Evolutionary conservation across 1,284 basidiomycete genomes (phyloP), one percentile per base, ranked within the genome.

Genomic region (Moniliophthora roreri): DNA sequence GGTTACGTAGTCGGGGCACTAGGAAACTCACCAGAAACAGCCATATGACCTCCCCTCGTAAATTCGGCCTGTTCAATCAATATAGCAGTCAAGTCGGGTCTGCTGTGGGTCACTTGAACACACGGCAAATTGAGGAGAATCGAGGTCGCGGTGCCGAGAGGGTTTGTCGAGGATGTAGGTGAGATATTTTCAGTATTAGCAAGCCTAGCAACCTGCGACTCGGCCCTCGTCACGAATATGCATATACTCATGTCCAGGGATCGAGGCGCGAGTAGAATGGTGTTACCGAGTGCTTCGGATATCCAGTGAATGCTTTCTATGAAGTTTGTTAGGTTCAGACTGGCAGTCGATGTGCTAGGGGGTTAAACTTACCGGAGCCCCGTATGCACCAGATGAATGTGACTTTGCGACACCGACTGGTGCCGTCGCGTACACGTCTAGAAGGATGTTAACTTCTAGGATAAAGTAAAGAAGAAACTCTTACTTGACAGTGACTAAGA

Each of bases 351-450:
- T 49, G n/a, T n/a, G n/a, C n/a, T n/a, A n/a, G n/a, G n/a, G n/a
- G n/a, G n/a, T n/a, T n/a, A n/a, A n/a, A 60, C 70, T 41, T 37
- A 78, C 78, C 67, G 34, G 65, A 49, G 46, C 74, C 65, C 8
- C 76, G 71, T 34, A 78, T 68, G 0, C 70, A 65, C 79, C 79
- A 81, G 16, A 78, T 57, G 57, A 78, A 77, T 1, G 34, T n/a
- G 18, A 32, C 23, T 16, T 24, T 23, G 11, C 18, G 23, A 32
- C 44, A 46, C n/a, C 13, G 44, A 28, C 44, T 46, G 8, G 16
- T 46, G 10, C 44, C 44, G 13, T 32, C n/a, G 28, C 44, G 6
- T 7, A 46, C 44, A 15, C 16, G 24, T 24, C 44, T 46, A 26
- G 16, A 18, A 16, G n/a, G 16, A 32, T 11, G 13, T 42, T 1